Conservation (phyloP, 1,139 yeast genomes). For the Taiozyma onychis region DNA sequence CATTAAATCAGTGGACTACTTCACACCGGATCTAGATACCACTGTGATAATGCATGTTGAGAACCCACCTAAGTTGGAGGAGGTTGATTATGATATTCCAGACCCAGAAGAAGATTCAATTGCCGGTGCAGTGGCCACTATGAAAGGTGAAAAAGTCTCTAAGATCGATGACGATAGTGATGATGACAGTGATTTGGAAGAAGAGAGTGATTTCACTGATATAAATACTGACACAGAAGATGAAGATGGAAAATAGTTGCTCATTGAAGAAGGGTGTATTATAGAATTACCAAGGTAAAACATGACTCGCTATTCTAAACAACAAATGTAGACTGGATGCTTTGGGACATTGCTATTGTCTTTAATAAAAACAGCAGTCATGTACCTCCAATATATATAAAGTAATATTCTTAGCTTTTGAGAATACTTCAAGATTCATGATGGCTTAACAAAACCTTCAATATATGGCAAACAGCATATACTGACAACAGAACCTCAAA, state of each 20-base stretch:
- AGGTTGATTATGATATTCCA: constrained; percentile 50
- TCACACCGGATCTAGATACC: constrained; percentile 66
- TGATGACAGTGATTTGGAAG: constrained; percentile 25
- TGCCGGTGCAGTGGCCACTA: constrained; percentile 60
- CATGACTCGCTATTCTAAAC: too few species aligned
- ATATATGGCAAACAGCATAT: too few species aligned
- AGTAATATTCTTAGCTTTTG: too few species aligned
- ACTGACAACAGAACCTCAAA: too few species aligned
- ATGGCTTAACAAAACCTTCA: too few species aligned
- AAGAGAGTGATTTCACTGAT: constrained; percentile 33
- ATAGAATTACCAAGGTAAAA: too few species aligned
- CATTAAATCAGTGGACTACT: constrained; percentile 61
- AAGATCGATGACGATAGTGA: constrained; percentile 42
- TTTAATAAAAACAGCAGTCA: too few species aligned
- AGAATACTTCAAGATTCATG: too few species aligned
- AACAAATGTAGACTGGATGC: too few species aligned
- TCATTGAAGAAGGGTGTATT: too few species aligned
- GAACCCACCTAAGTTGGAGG: constrained; percentile 38
- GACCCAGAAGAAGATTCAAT: constrained; percentile 61
- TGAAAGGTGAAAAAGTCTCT: constrained; percentile 49
- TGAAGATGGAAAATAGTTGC: constrained; percentile 22
- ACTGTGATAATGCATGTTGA: constrained; percentile 59
- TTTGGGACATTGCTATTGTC: too few species aligned
- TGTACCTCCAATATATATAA: too few species aligned
- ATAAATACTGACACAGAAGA: constrained; percentile 39